phyloP scores from a whole-genome alignment of 169 alveolate species.

The Babesia divergens region DNA sequence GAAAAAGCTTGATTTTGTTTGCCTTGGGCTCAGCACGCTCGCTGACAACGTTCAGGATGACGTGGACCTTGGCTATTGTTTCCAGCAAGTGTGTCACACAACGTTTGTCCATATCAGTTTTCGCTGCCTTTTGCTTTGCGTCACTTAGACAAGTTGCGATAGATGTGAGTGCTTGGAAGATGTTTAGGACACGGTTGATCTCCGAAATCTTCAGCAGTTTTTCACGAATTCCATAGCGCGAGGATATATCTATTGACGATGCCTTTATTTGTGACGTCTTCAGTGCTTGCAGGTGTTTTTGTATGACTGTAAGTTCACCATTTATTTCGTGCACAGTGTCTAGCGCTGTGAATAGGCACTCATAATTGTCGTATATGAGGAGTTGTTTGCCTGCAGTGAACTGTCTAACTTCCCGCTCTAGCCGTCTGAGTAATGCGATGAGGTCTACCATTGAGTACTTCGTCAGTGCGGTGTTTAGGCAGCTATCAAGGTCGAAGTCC shows the following conservation, averaged over 20 bases:
- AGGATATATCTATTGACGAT: constrained; percentile 45
- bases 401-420: constrained; percentile 62
- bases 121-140: neutral
- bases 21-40: constrained; percentile 7
- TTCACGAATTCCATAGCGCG: constrained; percentile 58
- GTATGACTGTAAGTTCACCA: constrained; percentile 30
- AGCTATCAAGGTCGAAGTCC: constrained; percentile 39
- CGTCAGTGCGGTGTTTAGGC: constrained; percentile 39
- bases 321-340: constrained; percentile 60
- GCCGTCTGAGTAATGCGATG: constrained; percentile 38
- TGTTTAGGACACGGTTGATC: constrained; percentile 24
- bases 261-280: constrained; percentile 64
- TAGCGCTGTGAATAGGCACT: constrained; percentile 63
- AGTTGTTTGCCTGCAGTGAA: constrained; percentile 64
- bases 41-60: neutral
- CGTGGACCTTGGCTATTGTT: neutral
- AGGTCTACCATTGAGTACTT: constrained; percentile 47
- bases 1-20: neutral
- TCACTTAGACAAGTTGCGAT: constrained; percentile 10
- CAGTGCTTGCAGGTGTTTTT: constrained; percentile 29
- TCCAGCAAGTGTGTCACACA: neutral
- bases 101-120: neutral
- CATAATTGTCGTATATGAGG: constrained; percentile 61
- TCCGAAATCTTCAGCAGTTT: constrained; percentile 37
- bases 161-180: constrained; percentile 31